Conservation (phyloP, 495 filamentous ascomycete genomes). For the Amniculicola lignicola region DNA sequence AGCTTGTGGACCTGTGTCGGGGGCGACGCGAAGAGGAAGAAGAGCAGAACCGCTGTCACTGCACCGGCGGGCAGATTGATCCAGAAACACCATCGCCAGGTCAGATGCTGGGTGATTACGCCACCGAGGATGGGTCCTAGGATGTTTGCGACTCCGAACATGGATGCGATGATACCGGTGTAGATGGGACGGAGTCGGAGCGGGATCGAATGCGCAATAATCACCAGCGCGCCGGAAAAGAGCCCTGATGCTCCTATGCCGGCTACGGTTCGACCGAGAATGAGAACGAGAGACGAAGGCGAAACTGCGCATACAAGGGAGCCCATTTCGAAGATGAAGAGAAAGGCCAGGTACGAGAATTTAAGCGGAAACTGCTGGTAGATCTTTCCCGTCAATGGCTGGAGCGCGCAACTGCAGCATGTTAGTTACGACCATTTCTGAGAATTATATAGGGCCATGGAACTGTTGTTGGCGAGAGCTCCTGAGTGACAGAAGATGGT, state of each 20-base stretch:
- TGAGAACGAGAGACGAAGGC: constrained; percentile 68
- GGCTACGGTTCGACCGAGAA: constrained; percentile 79
- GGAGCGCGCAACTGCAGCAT: constrained; percentile 50
- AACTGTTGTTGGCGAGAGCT: too few relatives aligned
- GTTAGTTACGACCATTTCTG: too few relatives aligned
- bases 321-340: constrained; percentile 76
- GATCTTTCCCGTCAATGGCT: constrained; percentile 70
- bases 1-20: neutral
- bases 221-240: constrained; percentile 78
- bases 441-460: too few relatives aligned
- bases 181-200: constrained; percentile 61
- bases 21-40: constrained; percentile 43
- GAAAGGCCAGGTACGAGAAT: constrained; percentile 60
- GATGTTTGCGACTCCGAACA: constrained; percentile 72
- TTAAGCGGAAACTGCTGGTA: constrained; percentile 77
- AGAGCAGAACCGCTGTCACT: constrained; percentile 52
- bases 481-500: too few relatives aligned
- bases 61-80: constrained; percentile 58
- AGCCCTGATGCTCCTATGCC: constrained; percentile 78
- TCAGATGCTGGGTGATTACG: constrained; percentile 44
- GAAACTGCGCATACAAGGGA: constrained; percentile 77
- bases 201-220: constrained; percentile 73
- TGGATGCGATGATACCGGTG: constrained; percentile 65
- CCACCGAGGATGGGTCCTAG: constrained; percentile 40
- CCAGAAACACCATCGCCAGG: constrained; percentile 70